phyloP scores from a whole-genome alignment of 164 flowering plant genomes.

The Sedum album region DNA sequence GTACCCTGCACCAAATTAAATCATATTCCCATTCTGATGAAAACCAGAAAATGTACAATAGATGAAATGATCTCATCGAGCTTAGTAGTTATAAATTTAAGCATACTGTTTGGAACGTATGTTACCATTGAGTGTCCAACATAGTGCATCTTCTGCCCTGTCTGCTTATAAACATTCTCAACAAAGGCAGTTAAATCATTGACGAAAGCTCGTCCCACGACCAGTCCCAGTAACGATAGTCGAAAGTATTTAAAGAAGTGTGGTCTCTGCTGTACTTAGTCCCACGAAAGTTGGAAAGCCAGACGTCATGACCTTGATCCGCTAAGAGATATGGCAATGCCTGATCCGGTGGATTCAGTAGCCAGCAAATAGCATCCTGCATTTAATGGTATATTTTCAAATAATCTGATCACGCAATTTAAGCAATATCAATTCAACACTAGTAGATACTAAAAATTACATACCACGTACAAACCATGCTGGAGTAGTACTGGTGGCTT shows the following conservation, averaged over 20 bases:
- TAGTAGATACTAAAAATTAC: too few species aligned
- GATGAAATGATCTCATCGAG: too few species aligned
- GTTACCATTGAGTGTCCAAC: slow-evolving; percentile 80
- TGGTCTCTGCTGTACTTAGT: slow-evolving; percentile 59
- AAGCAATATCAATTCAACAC: too few species aligned
- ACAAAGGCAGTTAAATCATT: slow-evolving; percentile 65
- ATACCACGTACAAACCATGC: slow-evolving; percentile 68
- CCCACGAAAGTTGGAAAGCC: slow-evolving; percentile 75
- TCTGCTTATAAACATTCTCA: slow-evolving; percentile 40
- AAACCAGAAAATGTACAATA: too few species aligned
- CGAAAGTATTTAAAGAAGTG: slow-evolving; percentile 25
- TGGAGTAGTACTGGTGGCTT: slow-evolving; percentile 57
- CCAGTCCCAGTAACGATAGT: slow-evolving; percentile 65
- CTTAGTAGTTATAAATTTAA: too few species aligned
- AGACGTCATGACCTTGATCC: slow-evolving; percentile 68
- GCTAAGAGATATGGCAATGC: slow-evolving; percentile 61
- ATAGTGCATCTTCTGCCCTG: slow-evolving; percentile 63
- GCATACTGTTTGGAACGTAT: too few species aligned
- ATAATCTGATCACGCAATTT: neutral
- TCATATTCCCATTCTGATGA: slow-evolving; percentile 39
- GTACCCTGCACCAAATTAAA: slow-evolving; percentile 44
- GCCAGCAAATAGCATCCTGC: slow-evolving; percentile 75
- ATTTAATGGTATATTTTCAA: slow-evolving; percentile 5
- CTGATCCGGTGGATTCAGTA: slow-evolving; percentile 40
- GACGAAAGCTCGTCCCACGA: slow-evolving; percentile 74